Conservation (phyloP, 2,329 filamentous ascomycete genomes). For the Pezizomycotina sp. region DNA sequence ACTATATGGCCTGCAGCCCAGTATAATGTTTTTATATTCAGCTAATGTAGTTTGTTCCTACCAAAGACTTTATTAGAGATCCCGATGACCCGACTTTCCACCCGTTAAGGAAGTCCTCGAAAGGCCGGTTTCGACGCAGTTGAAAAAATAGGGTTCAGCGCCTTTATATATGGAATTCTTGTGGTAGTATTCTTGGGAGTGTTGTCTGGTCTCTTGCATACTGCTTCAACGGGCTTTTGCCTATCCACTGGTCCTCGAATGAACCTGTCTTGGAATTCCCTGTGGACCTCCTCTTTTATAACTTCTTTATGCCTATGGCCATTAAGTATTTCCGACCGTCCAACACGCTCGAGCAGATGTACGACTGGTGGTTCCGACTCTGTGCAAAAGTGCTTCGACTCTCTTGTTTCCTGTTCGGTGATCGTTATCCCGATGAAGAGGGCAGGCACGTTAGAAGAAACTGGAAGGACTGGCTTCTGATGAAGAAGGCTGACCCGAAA, state of each 20-base stretch:
- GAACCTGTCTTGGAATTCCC: constrained; percentile 89
- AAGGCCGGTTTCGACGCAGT: constrained; percentile 75
- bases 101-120: constrained; percentile 94
- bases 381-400: constrained; percentile 67
- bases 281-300: constrained; percentile 86
- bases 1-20: neutral
- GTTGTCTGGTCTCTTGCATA: constrained; percentile 82
- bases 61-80: constrained; percentile 79
- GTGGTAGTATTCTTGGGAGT: constrained; percentile 88
- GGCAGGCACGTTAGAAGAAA: constrained; percentile 46
- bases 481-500: constrained; percentile 29
- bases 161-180: constrained; percentile 81
- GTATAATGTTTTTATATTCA: too few species aligned
- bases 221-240: constrained; percentile 54
- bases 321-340: constrained; percentile 73
- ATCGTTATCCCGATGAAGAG: constrained; percentile 67
- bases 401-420: constrained; percentile 84
- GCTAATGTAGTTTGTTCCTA: constrained; percentile 26
- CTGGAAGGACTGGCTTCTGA: constrained; percentile 34
- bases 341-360: constrained; percentile 67
- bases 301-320: constrained; percentile 80
- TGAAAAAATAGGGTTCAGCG: constrained; percentile 95
- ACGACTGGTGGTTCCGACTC: constrained; percentile 87
- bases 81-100: constrained; percentile 97
- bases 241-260: constrained; percentile 84